Conservation (phyloP, 1,284 basidiomycete species). For the Acaromyces ingoldii region DNA sequence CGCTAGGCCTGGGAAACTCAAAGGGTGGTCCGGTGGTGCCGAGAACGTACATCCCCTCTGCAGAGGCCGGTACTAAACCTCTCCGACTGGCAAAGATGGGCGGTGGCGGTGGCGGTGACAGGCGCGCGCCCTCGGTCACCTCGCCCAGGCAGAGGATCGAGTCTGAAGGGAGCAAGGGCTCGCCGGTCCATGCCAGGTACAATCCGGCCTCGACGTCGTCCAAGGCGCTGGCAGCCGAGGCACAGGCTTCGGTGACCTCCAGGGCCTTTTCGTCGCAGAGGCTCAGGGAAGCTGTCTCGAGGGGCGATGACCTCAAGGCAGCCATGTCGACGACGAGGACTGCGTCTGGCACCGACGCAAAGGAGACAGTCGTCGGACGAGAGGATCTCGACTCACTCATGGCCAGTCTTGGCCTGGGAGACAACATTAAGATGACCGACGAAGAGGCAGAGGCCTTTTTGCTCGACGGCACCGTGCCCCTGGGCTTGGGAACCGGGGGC, state of each 20-base stretch:
- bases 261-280: conserved; percentile 13
- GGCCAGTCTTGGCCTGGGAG: conserved; percentile 35
- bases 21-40: conserved; percentile 9
- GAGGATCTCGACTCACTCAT: conserved; percentile 44
- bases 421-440: conserved; percentile 37
- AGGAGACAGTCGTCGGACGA: conserved; percentile 24
- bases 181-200: conserved; percentile 11
- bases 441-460: conserved; percentile 45
- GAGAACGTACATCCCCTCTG: conserved; percentile 26
- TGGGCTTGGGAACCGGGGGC: conserved; percentile 24
- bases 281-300: conserved; percentile 24
- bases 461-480: conserved; percentile 28
- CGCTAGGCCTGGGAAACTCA: conserved; percentile 3
- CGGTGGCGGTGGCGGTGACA: conserved; percentile 13
- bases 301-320: conserved; percentile 24
- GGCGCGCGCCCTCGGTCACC: neutral
- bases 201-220: conserved; percentile 23
- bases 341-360: conserved; percentile 5
- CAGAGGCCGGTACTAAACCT: conserved; percentile 33
- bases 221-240: conserved; percentile 34
- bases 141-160: conserved; percentile 13
- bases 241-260: conserved; percentile 25
- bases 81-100: conserved; percentile 39
- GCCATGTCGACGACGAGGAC: conserved; percentile 24
- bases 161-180: too few species aligned